Evolutionary conservation across 768 basidiomycete genomes (phyloP).

Genomic region (Kwoniella botswanensis): DNA sequence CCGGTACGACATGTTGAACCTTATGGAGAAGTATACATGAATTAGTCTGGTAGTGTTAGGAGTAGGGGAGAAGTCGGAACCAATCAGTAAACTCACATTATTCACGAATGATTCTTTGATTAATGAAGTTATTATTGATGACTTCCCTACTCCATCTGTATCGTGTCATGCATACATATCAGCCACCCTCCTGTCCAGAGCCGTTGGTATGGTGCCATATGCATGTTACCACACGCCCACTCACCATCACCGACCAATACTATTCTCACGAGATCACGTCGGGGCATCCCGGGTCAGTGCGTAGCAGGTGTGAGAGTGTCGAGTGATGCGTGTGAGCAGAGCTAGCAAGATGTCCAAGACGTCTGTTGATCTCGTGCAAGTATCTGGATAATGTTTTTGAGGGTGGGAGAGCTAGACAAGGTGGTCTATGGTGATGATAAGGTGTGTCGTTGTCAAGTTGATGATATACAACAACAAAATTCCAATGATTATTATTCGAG

Average conservation of each 20-base stretch:
- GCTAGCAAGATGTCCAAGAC: background rate
- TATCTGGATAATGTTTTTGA: too few relatives aligned
- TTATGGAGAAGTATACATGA: slow-evolving; percentile 52
- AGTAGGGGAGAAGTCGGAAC: background rate
- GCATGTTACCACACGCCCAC: slow-evolving; percentile 6
- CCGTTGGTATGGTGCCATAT: background rate
- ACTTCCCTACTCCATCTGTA: slow-evolving; percentile 95
- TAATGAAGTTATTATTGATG: slow-evolving; percentile 92
- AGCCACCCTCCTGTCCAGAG: slow-evolving; percentile 2
- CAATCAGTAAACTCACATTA: slow-evolving; percentile 66
- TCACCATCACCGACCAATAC: slow-evolving; percentile 53
- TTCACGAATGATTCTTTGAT: slow-evolving; percentile 94
- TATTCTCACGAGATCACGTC: slow-evolving; percentile 52
- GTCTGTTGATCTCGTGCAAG: background rate
- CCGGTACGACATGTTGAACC: slow-evolving; percentile 94
- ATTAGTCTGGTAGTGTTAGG: background rate
- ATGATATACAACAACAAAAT: background rate
- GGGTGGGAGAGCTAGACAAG: too few relatives aligned
- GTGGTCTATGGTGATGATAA: background rate
- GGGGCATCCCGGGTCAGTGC: slow-evolving; percentile 39
- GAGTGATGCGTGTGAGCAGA: background rate
- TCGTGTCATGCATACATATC: slow-evolving; percentile 4
- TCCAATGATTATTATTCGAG: background rate
- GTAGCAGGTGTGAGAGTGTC: slow-evolving; percentile 1
- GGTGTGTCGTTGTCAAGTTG: background rate